Base-by-base conservation (phyloP, 2,329 filamentous ascomycete genomes). In the Fusarium sp. region DNA sequence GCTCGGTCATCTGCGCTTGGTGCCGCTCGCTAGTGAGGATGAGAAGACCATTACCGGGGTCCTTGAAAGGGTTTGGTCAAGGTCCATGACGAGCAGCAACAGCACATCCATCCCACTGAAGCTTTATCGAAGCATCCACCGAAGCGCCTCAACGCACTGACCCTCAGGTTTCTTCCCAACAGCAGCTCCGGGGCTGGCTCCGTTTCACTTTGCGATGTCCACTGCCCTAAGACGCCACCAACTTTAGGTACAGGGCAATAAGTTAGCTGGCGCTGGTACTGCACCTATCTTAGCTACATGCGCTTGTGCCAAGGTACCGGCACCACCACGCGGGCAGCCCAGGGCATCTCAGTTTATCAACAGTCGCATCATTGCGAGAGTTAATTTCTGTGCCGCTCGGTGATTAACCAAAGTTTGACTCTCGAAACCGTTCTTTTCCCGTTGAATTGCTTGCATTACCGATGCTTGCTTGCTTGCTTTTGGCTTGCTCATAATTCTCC, bases 1-100 rank as follows among this genome's bases (percentile, higher is more conserved):
- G 70, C 71, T 77, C 75, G 75, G 75, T 77, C 75, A 77, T 77
- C 69, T 77, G 75, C 75, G 73, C 75, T 74, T 75, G 75, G 75
- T 68, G 74, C 75, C 71, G 72, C 65, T 66, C 71, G 53, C 70
- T 73, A 73, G 70, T 50, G 58, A 62, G 63, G 67, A 60, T 62
- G 47, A 69, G 60, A 62, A 69, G 65, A 56, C 65, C 55, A 47
- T 62, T 65, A 65, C 67, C 31, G 62, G 73, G 75, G 65, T 71
- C 57, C 64, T 68, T 68, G 47, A 58, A 69, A 67, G 70, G 49
- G 69, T 54, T 44, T 58, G 59, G 60, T 42, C 38, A 57, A 70
- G 65, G 68, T 68, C 70, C 70, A 73, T 68, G 65, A 72, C 70
- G 52, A 65, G 56, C 70, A 72, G 52, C 65, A 65, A 49, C 65